Evolutionary conservation across 768 basidiomycete genomes (phyloP).

Genomic region (Epithele typhae): DNA sequence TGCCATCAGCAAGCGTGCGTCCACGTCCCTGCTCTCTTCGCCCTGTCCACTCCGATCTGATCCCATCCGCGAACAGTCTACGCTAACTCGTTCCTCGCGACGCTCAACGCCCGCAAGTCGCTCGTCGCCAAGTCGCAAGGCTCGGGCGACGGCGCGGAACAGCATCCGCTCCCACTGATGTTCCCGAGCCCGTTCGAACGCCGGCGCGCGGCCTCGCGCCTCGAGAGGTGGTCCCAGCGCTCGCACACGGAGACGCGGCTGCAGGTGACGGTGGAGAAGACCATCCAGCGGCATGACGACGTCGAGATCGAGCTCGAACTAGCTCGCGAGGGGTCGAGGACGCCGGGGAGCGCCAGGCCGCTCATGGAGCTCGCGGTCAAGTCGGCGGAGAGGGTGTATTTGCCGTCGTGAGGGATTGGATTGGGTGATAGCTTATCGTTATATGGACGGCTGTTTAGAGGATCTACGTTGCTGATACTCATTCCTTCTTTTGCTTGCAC

Average conservation of each 20-base stretch:
- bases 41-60: neutral
- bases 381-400: no score
- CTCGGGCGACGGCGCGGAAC: no score
- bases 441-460: no score
- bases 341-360: no score
- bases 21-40: neutral
- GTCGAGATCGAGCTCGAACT: no score
- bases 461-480: no score
- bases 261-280: conserved; percentile 25
- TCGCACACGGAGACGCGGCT: conserved; percentile 8
- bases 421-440: no score
- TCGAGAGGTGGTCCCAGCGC: conserved; percentile 4
- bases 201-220: conserved; percentile 1
- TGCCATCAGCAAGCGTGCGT: conserved; percentile 26
- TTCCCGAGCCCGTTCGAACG: conserved; percentile 11
- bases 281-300: conserved; percentile 21
- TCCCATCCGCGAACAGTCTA: no score
- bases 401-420: no score
- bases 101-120: conserved; percentile 20
- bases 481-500: no score
- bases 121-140: conserved; percentile 13
- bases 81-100: conserved; percentile 24
- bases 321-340: no score
- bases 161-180: conserved; percentile 17
- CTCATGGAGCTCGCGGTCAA: no score